Conservation (phyloP, 129 eudicot species). For the Heracleum sosnowskyi region DNA sequence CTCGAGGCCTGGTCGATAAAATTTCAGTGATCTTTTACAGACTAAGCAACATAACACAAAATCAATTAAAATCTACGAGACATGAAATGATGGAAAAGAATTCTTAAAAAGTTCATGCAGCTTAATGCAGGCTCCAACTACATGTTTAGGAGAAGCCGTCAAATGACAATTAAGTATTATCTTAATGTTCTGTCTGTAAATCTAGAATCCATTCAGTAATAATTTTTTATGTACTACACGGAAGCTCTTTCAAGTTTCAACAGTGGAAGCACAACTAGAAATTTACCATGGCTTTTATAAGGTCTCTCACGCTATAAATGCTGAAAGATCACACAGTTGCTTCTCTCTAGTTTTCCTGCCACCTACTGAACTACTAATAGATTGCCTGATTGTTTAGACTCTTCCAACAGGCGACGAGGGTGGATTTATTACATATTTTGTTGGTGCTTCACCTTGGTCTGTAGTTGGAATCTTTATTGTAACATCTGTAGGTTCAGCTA, state of each 20-base stretch:
- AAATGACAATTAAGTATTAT: background rate
- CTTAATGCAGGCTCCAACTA: background rate
- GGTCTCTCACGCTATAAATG: background rate
- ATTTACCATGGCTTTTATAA: background rate
- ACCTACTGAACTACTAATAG: background rate
- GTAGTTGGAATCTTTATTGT: conserved; percentile 14
- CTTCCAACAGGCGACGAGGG: conserved; percentile 87
- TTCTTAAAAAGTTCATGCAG: background rate
- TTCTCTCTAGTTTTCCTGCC: background rate
- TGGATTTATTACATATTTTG: conserved; percentile 45
- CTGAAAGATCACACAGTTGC: background rate
- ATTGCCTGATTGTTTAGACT: conserved; percentile 27
- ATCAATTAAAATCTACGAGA: background rate
- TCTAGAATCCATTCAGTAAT: background rate
- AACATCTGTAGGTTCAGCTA: conserved; percentile 10
- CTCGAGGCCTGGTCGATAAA: too few species aligned
- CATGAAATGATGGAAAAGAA: background rate
- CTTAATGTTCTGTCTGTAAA: background rate
- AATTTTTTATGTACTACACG: background rate
- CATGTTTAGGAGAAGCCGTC: background rate
- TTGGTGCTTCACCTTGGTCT: conserved; percentile 22
- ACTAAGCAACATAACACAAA: background rate
- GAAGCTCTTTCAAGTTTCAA: background rate
- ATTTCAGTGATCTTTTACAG: too few species aligned
- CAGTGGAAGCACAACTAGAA: background rate